Evolutionary conservation across 2,329 filamentous ascomycete species (phyloP).

Genomic region (Metarhizium robertsii): DNA sequence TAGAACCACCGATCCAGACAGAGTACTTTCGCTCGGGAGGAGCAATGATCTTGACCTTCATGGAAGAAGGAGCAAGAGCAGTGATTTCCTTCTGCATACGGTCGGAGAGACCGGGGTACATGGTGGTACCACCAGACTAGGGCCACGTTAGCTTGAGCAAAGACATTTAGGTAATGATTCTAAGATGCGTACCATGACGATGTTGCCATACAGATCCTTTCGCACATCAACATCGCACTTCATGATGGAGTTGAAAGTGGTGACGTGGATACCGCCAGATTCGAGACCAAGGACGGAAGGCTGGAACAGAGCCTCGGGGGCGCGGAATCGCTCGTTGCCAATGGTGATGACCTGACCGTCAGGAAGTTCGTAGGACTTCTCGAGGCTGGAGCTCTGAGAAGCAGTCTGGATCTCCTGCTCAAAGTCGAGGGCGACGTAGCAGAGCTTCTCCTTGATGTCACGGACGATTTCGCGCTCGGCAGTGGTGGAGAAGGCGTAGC

Average conservation of each 20-base stretch:
- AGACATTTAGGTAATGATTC: background rate
- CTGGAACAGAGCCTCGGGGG: conserved; percentile 99
- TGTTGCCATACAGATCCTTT: conserved; percentile 99
- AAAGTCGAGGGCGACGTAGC: conserved; percentile 99
- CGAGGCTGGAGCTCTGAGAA: conserved; percentile 94
- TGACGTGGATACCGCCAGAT: conserved; percentile 97
- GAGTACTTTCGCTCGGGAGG: conserved; percentile 99
- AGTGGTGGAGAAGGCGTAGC: conserved; percentile 99
- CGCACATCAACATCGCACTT: conserved; percentile 99
- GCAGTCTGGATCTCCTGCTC: conserved; percentile 99
- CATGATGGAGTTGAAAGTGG: conserved; percentile 99
- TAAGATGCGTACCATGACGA: conserved; percentile 79
- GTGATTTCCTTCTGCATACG: conserved; percentile 99
- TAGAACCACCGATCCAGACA: conserved; percentile 99
- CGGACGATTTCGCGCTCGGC: conserved; percentile 99
- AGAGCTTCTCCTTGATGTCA: conserved; percentile 99
- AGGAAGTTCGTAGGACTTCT: conserved; percentile 99
- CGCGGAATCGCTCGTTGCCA: conserved; percentile 99
- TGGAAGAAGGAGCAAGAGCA: conserved; percentile 95
- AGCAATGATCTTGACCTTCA: conserved; percentile 99
- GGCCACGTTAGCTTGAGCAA: background rate
- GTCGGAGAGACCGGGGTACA: conserved; percentile 99
- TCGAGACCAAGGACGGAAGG: conserved; percentile 97
- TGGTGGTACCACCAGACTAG: conserved; percentile 99
- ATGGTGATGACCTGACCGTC: conserved; percentile 99